These are phyloP conservation scores for Selaginella tamariscina DNA, from an alignment of 75 land plant species.

Conservation along the genomic window DNA sequence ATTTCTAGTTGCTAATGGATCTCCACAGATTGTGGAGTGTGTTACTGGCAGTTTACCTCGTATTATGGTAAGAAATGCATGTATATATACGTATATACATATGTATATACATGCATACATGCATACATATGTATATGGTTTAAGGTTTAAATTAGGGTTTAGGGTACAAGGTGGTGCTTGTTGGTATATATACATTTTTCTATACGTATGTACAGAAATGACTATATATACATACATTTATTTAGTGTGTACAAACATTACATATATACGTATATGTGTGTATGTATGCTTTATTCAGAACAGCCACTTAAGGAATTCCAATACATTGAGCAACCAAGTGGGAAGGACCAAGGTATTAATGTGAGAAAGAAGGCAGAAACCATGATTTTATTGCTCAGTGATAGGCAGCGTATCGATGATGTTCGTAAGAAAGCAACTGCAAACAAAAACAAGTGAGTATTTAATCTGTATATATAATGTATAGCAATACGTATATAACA, in stretches of 20 bases:
- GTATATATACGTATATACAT: too few species aligned
- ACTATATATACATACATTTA: too few species aligned
- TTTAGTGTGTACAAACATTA: too few species aligned
- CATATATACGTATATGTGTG: too few species aligned
- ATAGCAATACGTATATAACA: neutral
- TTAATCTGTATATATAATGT: neutral
- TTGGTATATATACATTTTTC: too few species aligned
- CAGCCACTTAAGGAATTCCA: conserved; percentile 11
- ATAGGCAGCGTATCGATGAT: neutral
- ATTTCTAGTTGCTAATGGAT: conserved; percentile 2
- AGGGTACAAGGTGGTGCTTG: neutral
- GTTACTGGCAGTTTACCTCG: neutral
- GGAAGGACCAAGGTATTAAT: conserved; percentile 6
- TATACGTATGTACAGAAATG: too few species aligned
- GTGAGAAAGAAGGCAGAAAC: conserved; percentile 3
- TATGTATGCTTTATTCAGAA: too few species aligned
- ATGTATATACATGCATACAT: too few species aligned
- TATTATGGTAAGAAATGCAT: neutral
- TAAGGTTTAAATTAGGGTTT: neutral
- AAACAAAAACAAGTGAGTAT: conserved; percentile 3
- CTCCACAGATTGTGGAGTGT: neutral
- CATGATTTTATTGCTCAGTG: neutral
- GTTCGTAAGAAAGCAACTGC: conserved; percentile 5
- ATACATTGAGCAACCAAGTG: conserved; percentile 7
- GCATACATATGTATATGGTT: neutral